Conservation (phyloP, 2,329 filamentous ascomycete species). For the Penicillium italicum region DNA sequence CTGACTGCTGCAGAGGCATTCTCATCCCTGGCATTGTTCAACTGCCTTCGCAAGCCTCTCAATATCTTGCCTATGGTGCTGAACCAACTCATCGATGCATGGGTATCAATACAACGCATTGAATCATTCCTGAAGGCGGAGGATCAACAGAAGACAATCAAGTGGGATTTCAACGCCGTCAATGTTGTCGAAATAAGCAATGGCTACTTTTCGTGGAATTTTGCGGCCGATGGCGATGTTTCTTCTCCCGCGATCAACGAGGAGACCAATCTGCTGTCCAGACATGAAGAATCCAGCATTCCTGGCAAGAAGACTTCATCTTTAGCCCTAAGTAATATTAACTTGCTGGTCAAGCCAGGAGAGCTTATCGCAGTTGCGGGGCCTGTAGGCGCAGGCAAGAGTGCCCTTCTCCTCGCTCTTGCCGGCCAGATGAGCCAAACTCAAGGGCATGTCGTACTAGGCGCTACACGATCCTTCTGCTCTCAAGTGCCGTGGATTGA, state of each 20-base stretch:
- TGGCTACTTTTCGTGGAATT: background rate
- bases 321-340: background rate
- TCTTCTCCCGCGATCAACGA: background rate
- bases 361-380: background rate
- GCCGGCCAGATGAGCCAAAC: background rate
- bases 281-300: background rate
- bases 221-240: background rate
- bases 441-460: background rate
- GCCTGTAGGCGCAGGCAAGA: background rate
- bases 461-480: background rate
- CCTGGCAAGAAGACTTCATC: background rate
- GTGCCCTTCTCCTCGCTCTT: background rate
- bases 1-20: background rate
- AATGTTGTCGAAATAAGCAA: background rate
- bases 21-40: background rate
- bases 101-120: background rate
- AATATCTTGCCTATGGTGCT: background rate
- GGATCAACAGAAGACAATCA: background rate
- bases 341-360: background rate
- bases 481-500: background rate
- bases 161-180: background rate
- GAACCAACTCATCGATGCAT: background rate
- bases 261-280: background rate
- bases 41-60: background rate
- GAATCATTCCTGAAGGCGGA: background rate